Evolutionary conservation across 176 grass and related monocot species (phyloP).

Genomic region (Tillandsia fasciculata): DNA sequence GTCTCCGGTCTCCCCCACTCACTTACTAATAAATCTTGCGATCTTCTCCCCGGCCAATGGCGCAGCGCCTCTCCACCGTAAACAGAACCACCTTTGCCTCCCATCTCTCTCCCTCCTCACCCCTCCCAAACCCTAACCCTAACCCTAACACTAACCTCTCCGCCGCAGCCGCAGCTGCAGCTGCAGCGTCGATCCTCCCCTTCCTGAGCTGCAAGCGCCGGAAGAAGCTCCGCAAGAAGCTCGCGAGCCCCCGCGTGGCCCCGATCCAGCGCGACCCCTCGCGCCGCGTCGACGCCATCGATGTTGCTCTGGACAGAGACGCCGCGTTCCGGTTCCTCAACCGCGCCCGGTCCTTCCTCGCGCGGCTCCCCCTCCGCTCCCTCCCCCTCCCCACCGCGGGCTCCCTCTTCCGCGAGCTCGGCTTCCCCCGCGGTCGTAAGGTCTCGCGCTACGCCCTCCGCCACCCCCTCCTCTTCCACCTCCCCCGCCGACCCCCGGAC

Average conservation of each 20-base stretch:
- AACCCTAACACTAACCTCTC: slow-evolving; percentile 1
- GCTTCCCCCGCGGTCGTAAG: slow-evolving; percentile 59
- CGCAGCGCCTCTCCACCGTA: too few relatives aligned
- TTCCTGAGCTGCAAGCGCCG: slow-evolving; percentile 61
- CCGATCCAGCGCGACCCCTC: slow-evolving; percentile 56
- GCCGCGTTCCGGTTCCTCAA: slow-evolving; percentile 56
- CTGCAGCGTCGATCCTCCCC: slow-evolving; percentile 46
- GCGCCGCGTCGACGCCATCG: slow-evolving; percentile 28
- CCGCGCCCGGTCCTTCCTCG: slow-evolving; percentile 47
- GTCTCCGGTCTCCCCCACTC: too few relatives aligned
- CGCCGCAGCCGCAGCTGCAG: slow-evolving; percentile 23
- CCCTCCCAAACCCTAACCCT: background rate
- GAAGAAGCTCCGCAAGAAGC: slow-evolving; percentile 63
- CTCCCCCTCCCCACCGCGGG: slow-evolving; percentile 56
- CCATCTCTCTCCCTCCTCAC: background rate
- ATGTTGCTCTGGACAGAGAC: slow-evolving; percentile 54
- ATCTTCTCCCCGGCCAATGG: too few relatives aligned
- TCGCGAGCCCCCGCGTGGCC: slow-evolving; percentile 53
- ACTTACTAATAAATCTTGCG: too few relatives aligned
- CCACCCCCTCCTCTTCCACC: slow-evolving; percentile 58
- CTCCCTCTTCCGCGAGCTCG: slow-evolving; percentile 63
- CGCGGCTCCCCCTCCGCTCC: slow-evolving; percentile 36
- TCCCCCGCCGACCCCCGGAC: slow-evolving; percentile 22
- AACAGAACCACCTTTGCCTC: background rate
- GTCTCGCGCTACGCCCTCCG: slow-evolving; percentile 35